Base-by-base conservation (phyloP, 257 asterid genomes). In the Eustoma russellianum region DNA sequence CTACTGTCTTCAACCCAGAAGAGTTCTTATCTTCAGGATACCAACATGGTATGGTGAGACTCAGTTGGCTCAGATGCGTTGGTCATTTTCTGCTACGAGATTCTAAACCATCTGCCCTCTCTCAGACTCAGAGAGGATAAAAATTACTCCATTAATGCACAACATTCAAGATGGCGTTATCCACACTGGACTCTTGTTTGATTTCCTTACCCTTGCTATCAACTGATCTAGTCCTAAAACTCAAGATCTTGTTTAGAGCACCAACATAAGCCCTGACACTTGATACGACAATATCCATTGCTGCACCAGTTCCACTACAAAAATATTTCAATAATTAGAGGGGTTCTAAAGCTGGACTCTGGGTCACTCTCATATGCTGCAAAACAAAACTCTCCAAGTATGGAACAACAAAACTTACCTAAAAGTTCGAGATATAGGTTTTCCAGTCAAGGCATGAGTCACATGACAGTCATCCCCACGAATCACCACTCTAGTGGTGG, bases 251-350 rank as follows among this genome's bases (percentile, higher is more conserved):
- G 86, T 91, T 91, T 48, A 91, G 79, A 40, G 98, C 98, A 55
- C 93, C 91, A 41, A 83, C 56, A 44, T 91, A 91, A 53, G 98
- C 98, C 53, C 98, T 77, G 47, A 91, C 75, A 43, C 98, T 86
- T 10, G 98, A 91, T 59, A 91, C 77, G 18, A 86, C 98, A 16
- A 91, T 82, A 68, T 91, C 98, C 96, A 86, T 77, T 41, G 80
- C 71, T 8, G 95, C 92, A 53, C 96, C 96, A 30, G 81, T 86
- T 56, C 96, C 98, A 67, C 98, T 90, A 74, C 48, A 17, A 30
- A 1, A 9, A 14, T 13, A 52, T 6, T 30, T 2, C 9, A 9
- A 24, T n/a, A 15, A 0, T 30, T 6, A 6, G 50, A 55, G 40
- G 24, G 15, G 33, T 8, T 28, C 48, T 50, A 14, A 35, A 49